phyloP scores from a whole-genome alignment of 1,284 basidiomycete species.

The Melampsora larici-populina region DNA sequence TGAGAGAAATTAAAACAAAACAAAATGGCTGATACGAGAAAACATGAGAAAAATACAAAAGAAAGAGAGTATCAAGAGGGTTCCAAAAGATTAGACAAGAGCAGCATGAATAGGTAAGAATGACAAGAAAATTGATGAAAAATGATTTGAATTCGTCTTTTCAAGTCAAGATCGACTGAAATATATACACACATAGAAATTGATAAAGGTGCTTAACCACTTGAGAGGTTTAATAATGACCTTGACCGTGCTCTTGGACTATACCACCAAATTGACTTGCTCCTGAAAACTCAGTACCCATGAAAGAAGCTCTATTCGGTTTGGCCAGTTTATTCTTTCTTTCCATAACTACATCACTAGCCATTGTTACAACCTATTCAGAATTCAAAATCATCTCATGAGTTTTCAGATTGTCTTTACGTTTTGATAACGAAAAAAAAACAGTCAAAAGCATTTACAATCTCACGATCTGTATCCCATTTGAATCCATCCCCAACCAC shows the following conservation, averaged over 20 bases:
- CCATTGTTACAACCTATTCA: conserved; percentile 71
- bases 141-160: too few species aligned
- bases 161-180: too few species aligned
- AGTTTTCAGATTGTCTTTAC: conserved; percentile 3
- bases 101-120: too few species aligned
- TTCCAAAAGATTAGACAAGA: too few species aligned
- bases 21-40: too few species aligned
- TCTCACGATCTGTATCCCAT: conserved; percentile 90
- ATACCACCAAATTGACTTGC: conserved; percentile 41
- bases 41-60: too few species aligned
- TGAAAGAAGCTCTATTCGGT: conserved; percentile 74
- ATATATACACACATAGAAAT: too few species aligned
- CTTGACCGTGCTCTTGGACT: conserved; percentile 17
- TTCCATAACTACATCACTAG: conserved; percentile 87
- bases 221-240: too few species aligned
- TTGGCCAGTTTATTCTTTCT: conserved; percentile 87
- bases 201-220: too few species aligned
- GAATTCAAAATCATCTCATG: neutral
- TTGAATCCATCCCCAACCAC: conserved; percentile 96
- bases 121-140: too few species aligned
- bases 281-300: conserved; percentile 21
- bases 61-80: too few species aligned
- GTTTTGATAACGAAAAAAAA: neutral
- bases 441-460: conserved; percentile 61
- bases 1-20: too few species aligned